A percentile compares a stretch with the other conserved stretches of the same genome.
phyloP scores from a whole-genome alignment of 1,284 basidiomycete species.

The Pyrrhoderma lamaoense region DNA sequence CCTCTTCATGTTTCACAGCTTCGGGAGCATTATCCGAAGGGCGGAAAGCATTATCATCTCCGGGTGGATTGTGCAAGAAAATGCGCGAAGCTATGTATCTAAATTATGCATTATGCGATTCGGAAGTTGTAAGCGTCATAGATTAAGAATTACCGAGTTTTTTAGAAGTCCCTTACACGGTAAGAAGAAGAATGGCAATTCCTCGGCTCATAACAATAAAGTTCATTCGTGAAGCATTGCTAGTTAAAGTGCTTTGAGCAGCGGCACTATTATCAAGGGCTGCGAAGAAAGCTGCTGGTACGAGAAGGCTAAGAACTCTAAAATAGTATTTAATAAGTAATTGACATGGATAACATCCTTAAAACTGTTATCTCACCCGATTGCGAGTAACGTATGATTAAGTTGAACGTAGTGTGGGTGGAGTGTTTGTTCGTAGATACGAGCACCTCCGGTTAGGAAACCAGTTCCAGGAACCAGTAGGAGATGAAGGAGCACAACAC shows the following conservation, averaged over 20 bases:
- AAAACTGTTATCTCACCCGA: conserved; percentile 39
- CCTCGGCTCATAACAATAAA: conserved; percentile 58
- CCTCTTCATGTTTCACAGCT: conserved; percentile 37
- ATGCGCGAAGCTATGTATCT: conserved; percentile 60
- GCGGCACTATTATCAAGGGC: conserved; percentile 39
- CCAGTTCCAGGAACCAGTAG: conserved; percentile 53
- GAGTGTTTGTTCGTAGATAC: conserved; percentile 42
- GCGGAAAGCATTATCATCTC: conserved; percentile 41
- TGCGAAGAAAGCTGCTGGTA: conserved; percentile 60
- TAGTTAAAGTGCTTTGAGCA: conserved; percentile 30
- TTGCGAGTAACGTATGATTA: conserved; percentile 57
- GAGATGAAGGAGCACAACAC: conserved; percentile 55
- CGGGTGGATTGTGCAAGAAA: conserved; percentile 62
- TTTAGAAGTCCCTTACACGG: conserved; percentile 37
- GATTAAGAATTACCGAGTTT: background rate
- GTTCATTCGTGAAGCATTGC: conserved; percentile 31
- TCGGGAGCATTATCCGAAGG: conserved; percentile 38
- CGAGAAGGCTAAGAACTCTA: conserved; percentile 53
- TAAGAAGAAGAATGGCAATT: conserved; percentile 49
- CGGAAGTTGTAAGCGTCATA: background rate
- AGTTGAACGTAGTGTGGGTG: conserved; percentile 47
- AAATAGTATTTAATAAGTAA: conserved; percentile 1
- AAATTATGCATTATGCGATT: background rate
- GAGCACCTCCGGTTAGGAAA: conserved; percentile 55
- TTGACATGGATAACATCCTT: background rate